Evolutionary conservation across 257 asterid genomes (phyloP), one percentile per base, ranked within the genome.

Genomic region (Solanum arcanum): DNA sequence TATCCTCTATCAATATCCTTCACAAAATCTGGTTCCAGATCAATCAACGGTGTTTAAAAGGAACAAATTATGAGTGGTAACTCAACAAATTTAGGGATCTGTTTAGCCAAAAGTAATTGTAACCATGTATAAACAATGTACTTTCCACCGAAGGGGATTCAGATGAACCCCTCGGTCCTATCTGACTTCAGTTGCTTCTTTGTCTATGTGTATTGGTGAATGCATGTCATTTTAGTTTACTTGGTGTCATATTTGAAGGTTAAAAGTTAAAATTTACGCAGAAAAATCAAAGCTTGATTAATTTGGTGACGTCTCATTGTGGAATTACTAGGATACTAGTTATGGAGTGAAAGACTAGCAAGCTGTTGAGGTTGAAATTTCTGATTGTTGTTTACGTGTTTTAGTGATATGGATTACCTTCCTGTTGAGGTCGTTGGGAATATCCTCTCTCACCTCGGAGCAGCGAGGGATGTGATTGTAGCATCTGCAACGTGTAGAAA

Each of bases 391-490:
- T 46, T 78, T 78, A 5, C 68, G 18, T 29, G 42, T 84, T 42
- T 27, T 6, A 70, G 87, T 84, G 87, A 35, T 25, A 96, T 96
- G 99, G 98, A 96, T 86, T 81, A 87, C 89, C 97, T 96, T 90
- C 99, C 99, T 2, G 96, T 96, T 87, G 98, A 96, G 94, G 97
- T 96, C 83, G 92, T 96, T 80, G 98, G 98, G 52, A 95, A 94
- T 90, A 93, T 96, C 86, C 90, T 96, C 27, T 94, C 99, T 25
- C 90, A 90, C 41, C 94, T 96, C 2, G 96, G 94, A 86, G 94
- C 98, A 72, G 99, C 98, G 21, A 91, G 97, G 11, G 98, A 94
- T 83, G 94, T 94, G 59, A 93, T 96, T 66, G 92, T 94, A 86
- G 98, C 99, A 21, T 94, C 99, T 72, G 93, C 98, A 9, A 94